Evolutionary conservation across 2,329 filamentous ascomycete species (phyloP).

Genomic region (Colletotrichum endophyticum): DNA sequence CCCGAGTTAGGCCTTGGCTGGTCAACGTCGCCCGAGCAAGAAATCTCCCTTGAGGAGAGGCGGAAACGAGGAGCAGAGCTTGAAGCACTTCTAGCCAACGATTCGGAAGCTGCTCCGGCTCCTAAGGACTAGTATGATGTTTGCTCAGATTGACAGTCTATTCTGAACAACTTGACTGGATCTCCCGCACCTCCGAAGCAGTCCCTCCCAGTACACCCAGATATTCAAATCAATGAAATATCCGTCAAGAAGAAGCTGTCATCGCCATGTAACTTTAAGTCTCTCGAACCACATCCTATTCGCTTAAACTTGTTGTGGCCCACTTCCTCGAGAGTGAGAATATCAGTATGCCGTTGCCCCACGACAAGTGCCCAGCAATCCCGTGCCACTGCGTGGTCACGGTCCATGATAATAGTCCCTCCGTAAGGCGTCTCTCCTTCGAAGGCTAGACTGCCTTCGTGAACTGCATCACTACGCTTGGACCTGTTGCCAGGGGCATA

Average conservation of each 20-base stretch:
- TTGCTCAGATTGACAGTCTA: not conserved
- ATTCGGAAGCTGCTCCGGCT: conserved; percentile 34
- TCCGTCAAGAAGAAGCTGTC: too few species aligned
- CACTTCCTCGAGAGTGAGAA: too few species aligned
- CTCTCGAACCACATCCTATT: not conserved
- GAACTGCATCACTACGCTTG: not conserved
- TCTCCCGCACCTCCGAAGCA: too few species aligned
- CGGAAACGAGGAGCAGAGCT: conserved; percentile 30
- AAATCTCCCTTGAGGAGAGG: conserved; percentile 34
- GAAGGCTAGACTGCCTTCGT: not conserved
- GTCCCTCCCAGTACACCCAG: not conserved
- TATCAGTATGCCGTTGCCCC: too few species aligned
- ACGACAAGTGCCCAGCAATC: not conserved
- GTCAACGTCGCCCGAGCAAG: conserved; percentile 30
- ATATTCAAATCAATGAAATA: too few species aligned
- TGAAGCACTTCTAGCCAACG: conserved; percentile 30
- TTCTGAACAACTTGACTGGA: too few species aligned
- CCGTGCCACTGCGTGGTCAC: not conserved
- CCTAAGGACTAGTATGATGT: conserved; percentile 22
- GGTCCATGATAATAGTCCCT: not conserved
- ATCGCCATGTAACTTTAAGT: not conserved
- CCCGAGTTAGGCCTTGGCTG: conserved; percentile 34
- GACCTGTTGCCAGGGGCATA: not conserved
- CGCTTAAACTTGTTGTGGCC: too few species aligned
- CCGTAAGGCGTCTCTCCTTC: not conserved